Evolutionary conservation across 2,329 filamentous ascomycete genomes (phyloP).

Genomic region (Pestalotiopsis fici): DNA sequence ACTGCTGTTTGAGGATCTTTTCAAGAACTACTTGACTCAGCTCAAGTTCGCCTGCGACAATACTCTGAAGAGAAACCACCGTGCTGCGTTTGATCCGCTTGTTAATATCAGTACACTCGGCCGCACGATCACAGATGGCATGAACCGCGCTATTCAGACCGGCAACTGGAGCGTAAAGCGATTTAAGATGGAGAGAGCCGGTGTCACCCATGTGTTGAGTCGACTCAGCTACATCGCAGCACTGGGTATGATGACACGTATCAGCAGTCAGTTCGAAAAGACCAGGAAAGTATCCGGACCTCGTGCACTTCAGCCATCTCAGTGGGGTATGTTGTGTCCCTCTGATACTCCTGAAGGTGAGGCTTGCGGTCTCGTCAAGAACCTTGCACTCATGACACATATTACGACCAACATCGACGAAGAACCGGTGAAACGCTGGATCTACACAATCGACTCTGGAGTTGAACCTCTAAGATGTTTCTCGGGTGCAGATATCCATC

Average conservation of each 20-base stretch:
- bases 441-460: slow-evolving; percentile 84
- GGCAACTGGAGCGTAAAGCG: slow-evolving; percentile 98
- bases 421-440: slow-evolving; percentile 81
- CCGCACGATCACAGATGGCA: slow-evolving; percentile 84
- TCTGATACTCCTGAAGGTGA: slow-evolving; percentile 98
- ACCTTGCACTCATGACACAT: slow-evolving; percentile 97
- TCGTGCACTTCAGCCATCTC: slow-evolving; percentile 92
- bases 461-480: slow-evolving; percentile 73
- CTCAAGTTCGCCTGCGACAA: slow-evolving; percentile 96
- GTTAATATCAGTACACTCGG: slow-evolving; percentile 83
- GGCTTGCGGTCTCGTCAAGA: slow-evolving; percentile 96
- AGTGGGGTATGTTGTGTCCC: slow-evolving; percentile 97
- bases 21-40: slow-evolving; percentile 90
- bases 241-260: slow-evolving; percentile 98
- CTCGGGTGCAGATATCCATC: slow-evolving; percentile 82
- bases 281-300: slow-evolving; percentile 95
- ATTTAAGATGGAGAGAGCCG: slow-evolving; percentile 97
- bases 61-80: slow-evolving; percentile 88
- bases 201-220: slow-evolving; percentile 94
- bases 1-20: slow-evolving; percentile 93
- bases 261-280: slow-evolving; percentile 98
- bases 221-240: slow-evolving; percentile 95
- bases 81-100: slow-evolving; percentile 85
- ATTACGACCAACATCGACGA: slow-evolving; percentile 97
- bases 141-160: slow-evolving; percentile 95